Percentiles rank a stretch among this genome's conserved stretches.
Conservation (phyloP, 23 red algal species). For the Gracilariopsis chorda region DNA sequence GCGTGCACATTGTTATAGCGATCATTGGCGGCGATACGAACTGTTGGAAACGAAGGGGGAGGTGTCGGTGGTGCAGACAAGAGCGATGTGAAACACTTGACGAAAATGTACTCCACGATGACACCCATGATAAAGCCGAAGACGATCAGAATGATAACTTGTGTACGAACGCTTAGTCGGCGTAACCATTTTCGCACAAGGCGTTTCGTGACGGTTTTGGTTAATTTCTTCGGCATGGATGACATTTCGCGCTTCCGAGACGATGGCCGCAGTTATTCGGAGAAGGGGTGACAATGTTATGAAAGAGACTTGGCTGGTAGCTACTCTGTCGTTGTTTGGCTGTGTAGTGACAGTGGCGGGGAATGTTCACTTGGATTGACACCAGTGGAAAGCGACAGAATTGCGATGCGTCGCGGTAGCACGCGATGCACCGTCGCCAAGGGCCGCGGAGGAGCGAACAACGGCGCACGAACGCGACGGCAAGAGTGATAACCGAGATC, state of each 20-base stretch:
- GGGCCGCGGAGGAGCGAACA: too few relatives aligned
- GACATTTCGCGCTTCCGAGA: conserved; percentile 1
- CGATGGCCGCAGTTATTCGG: too few relatives aligned
- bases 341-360: too few relatives aligned
- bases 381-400: too few relatives aligned
- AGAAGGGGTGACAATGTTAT: too few relatives aligned
- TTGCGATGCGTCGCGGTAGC: too few relatives aligned
- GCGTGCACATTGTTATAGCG: not conserved
- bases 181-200: not conserved
- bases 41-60: not conserved
- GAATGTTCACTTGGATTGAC: too few relatives aligned
- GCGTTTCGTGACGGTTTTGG: not conserved
- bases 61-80: not conserved
- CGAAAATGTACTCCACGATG: not conserved
- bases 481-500: too few relatives aligned
- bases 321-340: too few relatives aligned
- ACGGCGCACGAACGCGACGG: too few relatives aligned
- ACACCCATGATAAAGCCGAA: not conserved
- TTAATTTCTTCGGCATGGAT: not conserved
- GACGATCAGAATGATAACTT: not conserved
- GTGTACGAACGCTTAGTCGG: not conserved
- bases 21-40: not conserved
- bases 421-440: too few relatives aligned
- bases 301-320: too few relatives aligned
- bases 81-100: not conserved